A percentile compares a stretch with the other conserved stretches of the same genome.
Evolutionary conservation across 306 rosid genomes (phyloP).

Genomic region (Alnus rubra): DNA sequence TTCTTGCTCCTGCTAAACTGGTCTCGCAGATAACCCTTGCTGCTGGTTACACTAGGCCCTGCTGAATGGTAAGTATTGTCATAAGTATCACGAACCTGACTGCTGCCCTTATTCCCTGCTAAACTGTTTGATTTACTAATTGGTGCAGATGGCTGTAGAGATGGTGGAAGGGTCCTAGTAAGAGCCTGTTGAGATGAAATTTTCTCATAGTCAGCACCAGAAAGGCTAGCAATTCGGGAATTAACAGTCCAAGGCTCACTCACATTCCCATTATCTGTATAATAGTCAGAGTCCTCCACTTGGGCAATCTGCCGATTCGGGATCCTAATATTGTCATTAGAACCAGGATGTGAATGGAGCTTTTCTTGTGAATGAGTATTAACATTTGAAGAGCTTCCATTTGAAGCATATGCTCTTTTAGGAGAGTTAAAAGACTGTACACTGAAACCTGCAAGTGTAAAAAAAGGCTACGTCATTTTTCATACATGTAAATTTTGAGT

Average conservation of each 20-base stretch:
- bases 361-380: constrained; percentile 38
- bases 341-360: constrained; percentile 31
- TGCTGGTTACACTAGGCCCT: constrained; percentile 50
- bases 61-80: constrained; percentile 39
- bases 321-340: constrained; percentile 41
- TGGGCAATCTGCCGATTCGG: constrained; percentile 34
- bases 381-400: constrained; percentile 36
- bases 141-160: constrained; percentile 40
- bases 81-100: constrained; percentile 44
- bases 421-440: constrained; percentile 44
- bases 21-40: constrained; percentile 50
- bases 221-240: constrained; percentile 43
- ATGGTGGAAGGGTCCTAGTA: constrained; percentile 62
- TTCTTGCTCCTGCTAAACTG: constrained; percentile 46
- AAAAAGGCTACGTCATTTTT: constrained; percentile 7
- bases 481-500: constrained; percentile 7
- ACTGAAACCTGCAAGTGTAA: constrained; percentile 50
- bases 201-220: constrained; percentile 49
- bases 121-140: constrained; percentile 36
- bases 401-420: constrained; percentile 49
- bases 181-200: constrained; percentile 67
- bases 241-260: constrained; percentile 42
- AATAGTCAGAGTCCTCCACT: constrained; percentile 33
- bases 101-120: constrained; percentile 46
- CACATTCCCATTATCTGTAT: constrained; percentile 43